Percentiles rank a stretch among this genome's conserved stretches.
Conservation (phyloP, 495 filamentous ascomycete genomes). For the Trypethelium eluteriae region DNA sequence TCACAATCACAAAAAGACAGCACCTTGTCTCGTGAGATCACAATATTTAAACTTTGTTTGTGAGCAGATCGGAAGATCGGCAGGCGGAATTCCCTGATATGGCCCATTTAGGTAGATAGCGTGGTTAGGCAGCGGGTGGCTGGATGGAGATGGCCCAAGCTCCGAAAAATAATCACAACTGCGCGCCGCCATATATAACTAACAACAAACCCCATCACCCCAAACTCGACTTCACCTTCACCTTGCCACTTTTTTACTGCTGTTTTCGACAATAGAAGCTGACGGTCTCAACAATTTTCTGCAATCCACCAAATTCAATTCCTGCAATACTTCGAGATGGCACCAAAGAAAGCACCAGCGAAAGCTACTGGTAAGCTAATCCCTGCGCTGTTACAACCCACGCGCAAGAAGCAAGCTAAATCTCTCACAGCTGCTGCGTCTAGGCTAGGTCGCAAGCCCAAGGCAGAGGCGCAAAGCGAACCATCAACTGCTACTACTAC, state of each 20-base stretch:
- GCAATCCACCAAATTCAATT: neutral
- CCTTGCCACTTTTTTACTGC: neutral
- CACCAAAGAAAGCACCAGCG: constrained; percentile 18
- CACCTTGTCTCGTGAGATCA: too few relatives aligned
- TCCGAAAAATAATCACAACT: neutral
- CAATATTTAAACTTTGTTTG: too few relatives aligned
- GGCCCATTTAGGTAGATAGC: too few relatives aligned
- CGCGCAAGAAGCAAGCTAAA: neutral
- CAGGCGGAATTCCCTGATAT: too few relatives aligned
- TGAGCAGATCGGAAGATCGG: too few relatives aligned
- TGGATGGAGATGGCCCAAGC: neutral
- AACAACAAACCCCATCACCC: constrained; percentile 17
- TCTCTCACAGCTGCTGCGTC: neutral
- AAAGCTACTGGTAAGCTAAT: constrained; percentile 1
- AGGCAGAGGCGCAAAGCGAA: neutral
- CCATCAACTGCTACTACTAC: neutral
- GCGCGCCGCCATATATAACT: neutral
- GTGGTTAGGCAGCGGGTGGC: too few relatives aligned
- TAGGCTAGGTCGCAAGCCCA: neutral
- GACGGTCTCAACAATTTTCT: neutral
- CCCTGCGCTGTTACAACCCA: neutral
- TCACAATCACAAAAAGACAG: too few relatives aligned
- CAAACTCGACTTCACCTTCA: constrained; percentile 7
- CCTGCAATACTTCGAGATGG: neutral
- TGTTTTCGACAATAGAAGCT: too few relatives aligned